These are phyloP conservation scores for Ustilago shanxiensis DNA, from an alignment of 1,284 basidiomycete genomes.

Conservation along the genomic window DNA sequence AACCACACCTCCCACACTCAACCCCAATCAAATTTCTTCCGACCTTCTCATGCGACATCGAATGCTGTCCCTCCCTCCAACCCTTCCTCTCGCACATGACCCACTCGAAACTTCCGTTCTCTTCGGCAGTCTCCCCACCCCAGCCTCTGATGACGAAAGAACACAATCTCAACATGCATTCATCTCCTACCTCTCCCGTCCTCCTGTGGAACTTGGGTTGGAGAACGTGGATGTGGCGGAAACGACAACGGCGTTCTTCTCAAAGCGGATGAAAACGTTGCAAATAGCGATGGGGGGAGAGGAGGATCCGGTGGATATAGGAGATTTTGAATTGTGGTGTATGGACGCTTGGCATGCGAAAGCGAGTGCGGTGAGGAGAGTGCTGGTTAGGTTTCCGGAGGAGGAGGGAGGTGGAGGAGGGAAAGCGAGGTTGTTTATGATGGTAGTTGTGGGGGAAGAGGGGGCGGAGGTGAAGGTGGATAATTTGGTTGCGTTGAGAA, in stretches of 20 bases:
- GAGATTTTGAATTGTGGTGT: slow-evolving; percentile 13
- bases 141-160: slow-evolving; percentile 1
- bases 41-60: slow-evolving; percentile 42
- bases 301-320: slow-evolving; percentile 17
- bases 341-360: slow-evolving; percentile 11
- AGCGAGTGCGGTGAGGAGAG: background rate
- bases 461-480: slow-evolving; percentile 19
- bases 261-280: background rate
- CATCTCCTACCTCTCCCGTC: slow-evolving; percentile 23
- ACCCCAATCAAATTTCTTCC: slow-evolving; percentile 18
- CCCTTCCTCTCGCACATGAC: slow-evolving; percentile 21
- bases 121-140: background rate
- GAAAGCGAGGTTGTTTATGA: slow-evolving; percentile 10
- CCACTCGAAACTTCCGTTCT: slow-evolving; percentile 5
- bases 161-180: slow-evolving; percentile 6
- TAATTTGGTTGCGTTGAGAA: slow-evolving; percentile 24
- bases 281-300: background rate
- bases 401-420: background rate
- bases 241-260: slow-evolving; percentile 6
- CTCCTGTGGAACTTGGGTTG: slow-evolving; percentile 14
- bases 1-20: slow-evolving; percentile 14
- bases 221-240: background rate
- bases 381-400: slow-evolving; percentile 10
- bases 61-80: slow-evolving; percentile 24
- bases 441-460: background rate